phyloP scores from a whole-genome alignment of 768 basidiomycete genomes.

The Strobilomyces dryophilus region DNA sequence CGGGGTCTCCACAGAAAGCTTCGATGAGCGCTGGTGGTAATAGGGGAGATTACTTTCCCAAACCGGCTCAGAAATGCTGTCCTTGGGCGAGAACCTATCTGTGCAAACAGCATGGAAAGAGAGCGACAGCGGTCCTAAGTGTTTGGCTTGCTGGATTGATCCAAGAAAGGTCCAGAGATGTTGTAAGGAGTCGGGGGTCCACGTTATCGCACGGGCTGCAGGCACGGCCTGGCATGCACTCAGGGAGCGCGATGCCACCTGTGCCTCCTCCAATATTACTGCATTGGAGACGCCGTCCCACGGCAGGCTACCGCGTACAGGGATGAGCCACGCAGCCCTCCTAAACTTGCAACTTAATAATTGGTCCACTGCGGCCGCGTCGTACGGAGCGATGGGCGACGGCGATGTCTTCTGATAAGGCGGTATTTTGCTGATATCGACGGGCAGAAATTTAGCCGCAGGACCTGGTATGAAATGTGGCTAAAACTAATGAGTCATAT shows the following conservation, averaged over 20 bases:
- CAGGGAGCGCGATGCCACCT: conserved; percentile 14
- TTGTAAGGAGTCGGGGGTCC: conserved; percentile 42
- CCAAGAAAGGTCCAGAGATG: conserved; percentile 51
- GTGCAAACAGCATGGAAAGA: conserved; percentile 40
- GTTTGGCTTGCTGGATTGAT: conserved; percentile 32
- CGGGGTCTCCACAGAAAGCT: conserved; percentile 2
- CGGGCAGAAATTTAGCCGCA: conserved; percentile 11
- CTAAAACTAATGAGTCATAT: conserved; percentile 18
- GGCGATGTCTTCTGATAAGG: conserved; percentile 36
- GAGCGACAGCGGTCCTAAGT: conserved; percentile 45
- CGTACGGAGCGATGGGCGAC: conserved; percentile 34
- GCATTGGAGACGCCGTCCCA: conserved; percentile 46
- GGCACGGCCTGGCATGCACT: conserved; percentile 17
- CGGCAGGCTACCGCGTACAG: conserved; percentile 49
- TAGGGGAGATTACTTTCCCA: conserved; percentile 26
- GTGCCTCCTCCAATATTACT: conserved; percentile 32
- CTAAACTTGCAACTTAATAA: conserved; percentile 31
- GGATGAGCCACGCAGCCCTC: conserved; percentile 55
- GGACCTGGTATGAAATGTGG: conserved; percentile 20
- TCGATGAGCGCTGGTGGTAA: conserved; percentile 15
- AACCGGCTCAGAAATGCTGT: conserved; percentile 17
- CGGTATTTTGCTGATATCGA: conserved; percentile 21
- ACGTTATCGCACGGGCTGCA: conserved; percentile 33
- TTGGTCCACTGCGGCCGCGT: conserved; percentile 28
- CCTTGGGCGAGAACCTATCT: conserved; percentile 5